Base-by-base conservation (phyloP, 1,284 basidiomycete species). In the Puccinia triticina region DNA sequence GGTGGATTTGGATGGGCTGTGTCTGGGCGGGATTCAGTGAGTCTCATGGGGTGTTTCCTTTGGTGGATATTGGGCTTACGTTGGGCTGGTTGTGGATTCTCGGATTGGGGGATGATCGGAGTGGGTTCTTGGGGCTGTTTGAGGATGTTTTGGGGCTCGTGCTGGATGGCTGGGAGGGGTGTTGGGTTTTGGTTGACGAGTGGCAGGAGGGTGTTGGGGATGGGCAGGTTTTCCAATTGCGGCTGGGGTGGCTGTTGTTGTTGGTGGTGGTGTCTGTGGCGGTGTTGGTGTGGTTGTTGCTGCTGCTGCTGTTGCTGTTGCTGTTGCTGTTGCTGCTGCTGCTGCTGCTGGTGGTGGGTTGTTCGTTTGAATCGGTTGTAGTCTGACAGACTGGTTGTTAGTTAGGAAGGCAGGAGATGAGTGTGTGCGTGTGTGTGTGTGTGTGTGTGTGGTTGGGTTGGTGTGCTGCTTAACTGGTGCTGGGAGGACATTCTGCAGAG, bases 291-390 rank as follows among this genome's bases (percentile, higher is more conserved):
- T 29, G 46, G 64, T 67, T 67, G 34, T 32, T 53, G 57, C 53
- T 67, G 76, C 14, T 75, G 57, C 1, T 57, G 73, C 3, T 75
- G 53, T 61, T 57, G 55, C 8, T 37, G 23, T 34, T 64, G 26
- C 18, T n/a, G 75, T 48, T 61, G 53, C n/a, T 40, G 43, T 55
- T 50, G n/a, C 16, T 14, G 53, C 37, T 40, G 53, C 32, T 11
- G 34, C 59, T 57, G 53, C 12, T 59, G 32, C 14, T 40, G 23
- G 40, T 66, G 32, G 14, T 71, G 77, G 5, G 46, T 11, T n/a
- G n/a, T 29, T 26, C 77, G 66, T 72, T 80, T 80, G 46, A 34
- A 59, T 37, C 77, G 64, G n/a, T 80, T 80, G 53, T 80, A 80
- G n/a, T 80, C 77, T 7, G 77, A 80, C 40, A 80, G 40, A 72